phyloP scores from a whole-genome alignment of 1,284 basidiomycete species.

The Paramarasmius palmivorus region DNA sequence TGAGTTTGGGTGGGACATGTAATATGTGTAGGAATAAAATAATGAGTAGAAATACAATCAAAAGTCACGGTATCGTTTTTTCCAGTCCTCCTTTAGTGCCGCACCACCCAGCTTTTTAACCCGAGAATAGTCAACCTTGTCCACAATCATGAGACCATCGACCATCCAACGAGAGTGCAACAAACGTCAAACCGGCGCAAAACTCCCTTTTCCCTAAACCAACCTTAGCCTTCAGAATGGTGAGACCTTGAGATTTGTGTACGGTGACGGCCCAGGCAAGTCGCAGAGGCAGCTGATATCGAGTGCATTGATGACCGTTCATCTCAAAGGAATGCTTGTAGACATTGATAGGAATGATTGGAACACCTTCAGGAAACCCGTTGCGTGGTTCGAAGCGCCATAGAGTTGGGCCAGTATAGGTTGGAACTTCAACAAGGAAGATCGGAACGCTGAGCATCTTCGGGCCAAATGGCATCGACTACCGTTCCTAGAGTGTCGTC shows the following conservation, averaged over 20 bases:
- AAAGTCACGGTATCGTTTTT: too few species aligned
- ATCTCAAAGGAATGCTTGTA: slow-evolving; percentile 6
- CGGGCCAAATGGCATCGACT: not conserved
- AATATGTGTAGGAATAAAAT: too few species aligned
- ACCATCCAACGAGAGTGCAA: not conserved
- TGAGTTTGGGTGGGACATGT: too few species aligned
- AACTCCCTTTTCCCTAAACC: not conserved
- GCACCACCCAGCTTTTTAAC: too few species aligned
- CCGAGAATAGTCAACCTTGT: too few species aligned
- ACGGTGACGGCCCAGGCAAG: not conserved
- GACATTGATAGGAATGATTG: slow-evolving; percentile 13
- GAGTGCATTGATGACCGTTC: not conserved
- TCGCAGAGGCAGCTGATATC: not conserved
- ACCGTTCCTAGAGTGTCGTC: not conserved
- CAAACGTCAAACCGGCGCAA: not conserved
- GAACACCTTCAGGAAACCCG: slow-evolving; percentile 9
- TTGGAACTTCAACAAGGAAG: slow-evolving; percentile 14
- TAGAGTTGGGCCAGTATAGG: slow-evolving; percentile 14
- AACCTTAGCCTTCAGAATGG: not conserved
- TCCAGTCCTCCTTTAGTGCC: too few species aligned
- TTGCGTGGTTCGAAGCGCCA: slow-evolving; percentile 11
- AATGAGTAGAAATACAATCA: too few species aligned
- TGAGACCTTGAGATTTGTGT: slow-evolving; percentile 6
- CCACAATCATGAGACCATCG: not conserved
- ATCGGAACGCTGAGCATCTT: slow-evolving; percentile 9